Percentiles rank a stretch among this genome's conserved stretches.
Evolutionary conservation across 163 green algal species (phyloP).

Genomic region (Scenedesmus sp.): DNA sequence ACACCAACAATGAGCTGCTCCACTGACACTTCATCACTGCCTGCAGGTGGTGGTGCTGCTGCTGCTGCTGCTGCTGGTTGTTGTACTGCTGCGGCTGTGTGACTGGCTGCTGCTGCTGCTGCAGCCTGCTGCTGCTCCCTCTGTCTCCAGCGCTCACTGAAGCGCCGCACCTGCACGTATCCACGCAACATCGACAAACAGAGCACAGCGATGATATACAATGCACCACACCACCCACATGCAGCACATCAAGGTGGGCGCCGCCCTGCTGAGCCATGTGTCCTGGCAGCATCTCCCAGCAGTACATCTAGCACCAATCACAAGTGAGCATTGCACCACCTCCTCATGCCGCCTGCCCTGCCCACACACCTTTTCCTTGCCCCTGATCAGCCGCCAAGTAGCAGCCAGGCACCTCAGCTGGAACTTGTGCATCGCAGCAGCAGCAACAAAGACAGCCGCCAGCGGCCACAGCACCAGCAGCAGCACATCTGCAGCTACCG

Average conservation of each 20-base stretch:
- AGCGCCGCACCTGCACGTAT: slow-evolving; percentile 32
- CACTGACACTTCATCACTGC: slow-evolving; percentile 62
- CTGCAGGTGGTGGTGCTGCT: background rate
- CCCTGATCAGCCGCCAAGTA: slow-evolving; percentile 56
- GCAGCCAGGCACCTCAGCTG: slow-evolving; percentile 43
- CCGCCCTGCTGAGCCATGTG: too few relatives aligned
- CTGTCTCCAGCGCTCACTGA: slow-evolving; percentile 9
- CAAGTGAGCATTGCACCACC: background rate
- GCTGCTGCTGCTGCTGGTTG: slow-evolving; percentile 34
- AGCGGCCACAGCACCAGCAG: slow-evolving; percentile 36
- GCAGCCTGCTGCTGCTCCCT: background rate
- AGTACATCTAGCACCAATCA: background rate
- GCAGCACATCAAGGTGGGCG: too few relatives aligned
- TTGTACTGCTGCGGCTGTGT: background rate
- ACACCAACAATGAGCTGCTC: slow-evolving; percentile 77
- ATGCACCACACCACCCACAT: background rate
- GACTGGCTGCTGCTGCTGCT: slow-evolving; percentile 9
- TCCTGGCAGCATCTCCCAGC: too few relatives aligned
- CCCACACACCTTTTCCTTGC: slow-evolving; percentile 20
- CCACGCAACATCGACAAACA: background rate
- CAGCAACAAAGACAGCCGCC: background rate
- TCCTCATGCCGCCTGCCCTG: background rate
- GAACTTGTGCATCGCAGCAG: slow-evolving; percentile 12
- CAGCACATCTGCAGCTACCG: slow-evolving; percentile 34
- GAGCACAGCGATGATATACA: background rate